Evolutionary conservation across 1,284 basidiomycete genomes (phyloP).

Genomic region (Tilletiopsis washingtonensis): DNA sequence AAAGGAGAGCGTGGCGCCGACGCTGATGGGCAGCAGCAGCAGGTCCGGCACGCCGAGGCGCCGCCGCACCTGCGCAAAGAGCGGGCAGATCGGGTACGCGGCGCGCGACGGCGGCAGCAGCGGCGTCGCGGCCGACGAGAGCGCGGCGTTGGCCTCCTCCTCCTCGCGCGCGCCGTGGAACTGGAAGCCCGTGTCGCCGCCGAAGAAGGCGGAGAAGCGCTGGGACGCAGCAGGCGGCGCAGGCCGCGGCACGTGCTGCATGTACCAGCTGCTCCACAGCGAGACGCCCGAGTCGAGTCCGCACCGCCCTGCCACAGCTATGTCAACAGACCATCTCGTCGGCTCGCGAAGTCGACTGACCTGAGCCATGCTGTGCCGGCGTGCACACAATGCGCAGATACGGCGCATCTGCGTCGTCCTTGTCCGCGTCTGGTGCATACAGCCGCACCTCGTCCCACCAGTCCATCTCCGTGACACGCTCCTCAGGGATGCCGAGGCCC

Average conservation of each 20-base stretch:
- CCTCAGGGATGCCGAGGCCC: constrained; percentile 16
- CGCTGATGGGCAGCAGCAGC: constrained; percentile 40
- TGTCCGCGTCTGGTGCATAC: not conserved
- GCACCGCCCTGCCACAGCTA: no score
- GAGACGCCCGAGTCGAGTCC: constrained; percentile 27
- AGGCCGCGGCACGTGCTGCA: constrained; percentile 16
- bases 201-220: constrained; percentile 33
- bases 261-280: constrained; percentile 38
- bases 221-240: not conserved
- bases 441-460: constrained; percentile 39
- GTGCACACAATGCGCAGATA: constrained; percentile 26
- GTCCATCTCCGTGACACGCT: constrained; percentile 33
- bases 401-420: not conserved
- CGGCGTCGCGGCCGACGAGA: not conserved
- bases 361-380: constrained; percentile 43
- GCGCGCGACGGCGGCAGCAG: no score
- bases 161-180: constrained; percentile 28
- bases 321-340: no score
- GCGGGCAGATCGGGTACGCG: constrained; percentile 36
- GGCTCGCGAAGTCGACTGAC: no score
- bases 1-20: constrained; percentile 41
- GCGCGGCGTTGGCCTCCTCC: no score
- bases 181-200: constrained; percentile 42
- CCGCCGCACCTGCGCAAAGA: constrained; percentile 27
- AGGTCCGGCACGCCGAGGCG: constrained; percentile 24